A percentile compares a stretch with the other conserved stretches of the same genome.
Conservation (phyloP, 352 stramenopile genomes). For the Pythium biforme region DNA sequence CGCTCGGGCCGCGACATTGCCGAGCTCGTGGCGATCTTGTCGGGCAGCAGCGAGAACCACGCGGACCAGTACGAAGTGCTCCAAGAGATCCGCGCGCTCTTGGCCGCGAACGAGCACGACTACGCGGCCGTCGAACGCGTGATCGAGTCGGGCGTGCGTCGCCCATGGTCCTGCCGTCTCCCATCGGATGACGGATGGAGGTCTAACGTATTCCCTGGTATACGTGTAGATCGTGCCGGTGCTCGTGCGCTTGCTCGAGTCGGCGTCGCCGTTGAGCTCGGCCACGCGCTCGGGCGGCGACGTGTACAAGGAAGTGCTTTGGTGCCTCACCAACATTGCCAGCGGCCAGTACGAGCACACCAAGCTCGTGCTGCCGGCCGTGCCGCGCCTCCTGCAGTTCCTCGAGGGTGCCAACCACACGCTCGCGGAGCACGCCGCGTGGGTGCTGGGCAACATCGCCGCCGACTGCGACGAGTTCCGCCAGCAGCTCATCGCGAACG, state of each 20-base stretch:
- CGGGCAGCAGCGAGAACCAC: slow-evolving; percentile 29
- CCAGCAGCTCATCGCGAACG: slow-evolving; percentile 70
- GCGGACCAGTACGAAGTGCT: slow-evolving; percentile 71
- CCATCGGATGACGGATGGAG: too few species aligned
- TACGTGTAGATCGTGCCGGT: slow-evolving; percentile 60
- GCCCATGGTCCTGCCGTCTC: too few species aligned
- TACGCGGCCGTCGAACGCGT: slow-evolving; percentile 70
- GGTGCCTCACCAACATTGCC: slow-evolving; percentile 83
- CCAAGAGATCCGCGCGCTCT: slow-evolving; percentile 60
- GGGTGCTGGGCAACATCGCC: slow-evolving; percentile 84
- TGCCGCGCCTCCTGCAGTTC: slow-evolving; percentile 72
- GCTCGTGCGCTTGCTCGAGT: slow-evolving; percentile 65
- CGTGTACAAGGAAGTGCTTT: slow-evolving; percentile 78
- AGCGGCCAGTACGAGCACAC: slow-evolving; percentile 84
- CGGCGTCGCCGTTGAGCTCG: slow-evolving; percentile 59
- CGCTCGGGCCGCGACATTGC: slow-evolving; percentile 53
- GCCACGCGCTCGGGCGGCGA: slow-evolving; percentile 61
- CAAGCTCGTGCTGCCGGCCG: slow-evolving; percentile 72
- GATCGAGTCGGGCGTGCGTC: slow-evolving; percentile 71
- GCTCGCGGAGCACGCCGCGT: slow-evolving; percentile 75
- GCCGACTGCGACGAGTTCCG: slow-evolving; percentile 84
- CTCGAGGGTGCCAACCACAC: slow-evolving; percentile 52
- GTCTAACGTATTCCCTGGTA: too few species aligned
- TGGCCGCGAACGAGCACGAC: slow-evolving; percentile 62
- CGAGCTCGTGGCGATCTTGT: slow-evolving; percentile 50